Conservation (phyloP, 345 rosid genomes). For the Orychophragmus violaceus region DNA sequence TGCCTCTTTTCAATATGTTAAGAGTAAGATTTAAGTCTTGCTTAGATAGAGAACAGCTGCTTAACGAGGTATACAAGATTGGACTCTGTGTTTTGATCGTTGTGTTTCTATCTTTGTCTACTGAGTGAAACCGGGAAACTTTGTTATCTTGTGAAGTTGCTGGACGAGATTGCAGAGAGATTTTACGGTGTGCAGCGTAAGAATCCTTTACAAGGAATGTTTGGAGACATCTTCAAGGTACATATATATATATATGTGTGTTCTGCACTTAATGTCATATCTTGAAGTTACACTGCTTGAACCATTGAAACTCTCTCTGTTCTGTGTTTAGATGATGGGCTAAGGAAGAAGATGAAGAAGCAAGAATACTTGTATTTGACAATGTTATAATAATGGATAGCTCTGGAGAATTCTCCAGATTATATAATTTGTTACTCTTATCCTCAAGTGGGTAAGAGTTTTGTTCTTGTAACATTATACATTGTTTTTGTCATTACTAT, state of each 20-base stretch:
- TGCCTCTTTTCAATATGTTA: conserved; percentile 86
- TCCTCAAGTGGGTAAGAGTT: conserved; percentile 7
- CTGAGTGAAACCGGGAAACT: background rate
- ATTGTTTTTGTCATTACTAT: background rate
- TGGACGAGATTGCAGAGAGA: conserved; percentile 77
- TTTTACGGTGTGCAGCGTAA: conserved; percentile 76
- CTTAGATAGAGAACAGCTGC: conserved; percentile 79
- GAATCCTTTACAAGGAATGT: conserved; percentile 80
- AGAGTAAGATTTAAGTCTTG: conserved; percentile 60
- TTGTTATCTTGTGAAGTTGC: conserved; percentile 46
- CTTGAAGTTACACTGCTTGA: background rate
- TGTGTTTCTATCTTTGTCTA: background rate
- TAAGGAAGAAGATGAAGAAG: conserved; percentile 10
- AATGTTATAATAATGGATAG: conserved; percentile 16
- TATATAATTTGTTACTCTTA: background rate
- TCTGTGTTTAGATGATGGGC: conserved; percentile 31
- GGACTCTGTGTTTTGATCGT: background rate
- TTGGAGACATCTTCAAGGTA: conserved; percentile 84
- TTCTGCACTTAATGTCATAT: background rate
- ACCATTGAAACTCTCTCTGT: background rate
- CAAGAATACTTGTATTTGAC: conserved; percentile 6
- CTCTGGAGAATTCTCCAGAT: conserved; percentile 14
- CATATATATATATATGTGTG: background rate
- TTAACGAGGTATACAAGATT: conserved; percentile 53
- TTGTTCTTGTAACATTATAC: conserved; percentile 20